Conservation (phyloP, 148 eudicot genomes). For the Amaranthus cruentus region DNA sequence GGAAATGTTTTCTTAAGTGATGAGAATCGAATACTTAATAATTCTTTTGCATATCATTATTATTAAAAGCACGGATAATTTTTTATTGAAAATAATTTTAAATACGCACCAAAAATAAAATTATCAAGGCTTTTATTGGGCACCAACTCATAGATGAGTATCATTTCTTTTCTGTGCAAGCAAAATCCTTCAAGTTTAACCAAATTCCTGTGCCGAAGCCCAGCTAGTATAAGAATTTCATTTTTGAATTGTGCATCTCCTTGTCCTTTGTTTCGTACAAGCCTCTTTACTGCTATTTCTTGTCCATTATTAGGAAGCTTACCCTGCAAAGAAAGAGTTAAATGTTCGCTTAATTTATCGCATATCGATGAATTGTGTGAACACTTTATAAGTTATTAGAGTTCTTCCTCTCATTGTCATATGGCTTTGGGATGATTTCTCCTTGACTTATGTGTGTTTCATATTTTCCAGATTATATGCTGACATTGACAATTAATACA, state of each 20-base stretch:
- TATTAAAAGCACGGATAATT: too few relatives aligned
- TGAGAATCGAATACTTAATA: too few relatives aligned
- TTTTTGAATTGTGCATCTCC: conserved; percentile 3
- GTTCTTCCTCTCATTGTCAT: neutral
- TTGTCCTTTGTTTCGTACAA: neutral
- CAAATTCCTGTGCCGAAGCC: conserved; percentile 20
- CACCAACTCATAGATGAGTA: conserved; percentile 15
- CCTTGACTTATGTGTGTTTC: too few relatives aligned
- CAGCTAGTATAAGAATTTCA: conserved; percentile 7
- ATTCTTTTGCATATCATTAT: too few relatives aligned
- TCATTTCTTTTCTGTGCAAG: conserved; percentile 5
- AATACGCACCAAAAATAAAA: conserved; percentile 6
- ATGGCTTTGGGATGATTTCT: neutral
- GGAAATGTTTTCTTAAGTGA: too few relatives aligned
- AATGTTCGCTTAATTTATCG: too few relatives aligned
- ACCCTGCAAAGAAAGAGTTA: neutral
- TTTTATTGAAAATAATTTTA: neutral
- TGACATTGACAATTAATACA: too few relatives aligned
- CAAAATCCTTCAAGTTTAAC: conserved; percentile 18
- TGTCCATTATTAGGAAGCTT: conserved; percentile 5
- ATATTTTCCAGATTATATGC: neutral
- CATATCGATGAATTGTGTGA: too few relatives aligned
- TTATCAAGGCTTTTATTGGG: conserved; percentile 9
- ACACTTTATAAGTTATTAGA: too few relatives aligned
- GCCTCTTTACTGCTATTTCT: conserved; percentile 18